These are phyloP conservation scores for Auriscalpium orientale DNA, from an alignment of 768 basidiomycete species.

Conservation along the genomic window DNA sequence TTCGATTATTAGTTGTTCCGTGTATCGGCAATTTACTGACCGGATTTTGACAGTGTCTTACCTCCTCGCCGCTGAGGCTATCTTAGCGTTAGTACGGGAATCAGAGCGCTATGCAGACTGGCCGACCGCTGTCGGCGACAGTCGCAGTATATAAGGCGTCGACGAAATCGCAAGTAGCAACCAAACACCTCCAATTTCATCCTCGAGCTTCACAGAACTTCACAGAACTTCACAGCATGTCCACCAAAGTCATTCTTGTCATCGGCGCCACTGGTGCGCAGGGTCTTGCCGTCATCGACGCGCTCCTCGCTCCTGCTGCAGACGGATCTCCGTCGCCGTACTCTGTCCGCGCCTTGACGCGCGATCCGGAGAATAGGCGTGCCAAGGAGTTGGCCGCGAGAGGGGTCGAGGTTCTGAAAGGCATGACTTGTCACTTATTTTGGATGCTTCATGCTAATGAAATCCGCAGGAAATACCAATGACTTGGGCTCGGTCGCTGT, in stretches of 20 bases:
- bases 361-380: background rate
- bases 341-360: background rate
- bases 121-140: too few relatives aligned
- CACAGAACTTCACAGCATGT: too few relatives aligned
- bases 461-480: background rate
- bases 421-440: background rate
- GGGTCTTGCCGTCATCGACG: background rate
- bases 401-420: background rate
- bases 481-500: slow-evolving; percentile 5
- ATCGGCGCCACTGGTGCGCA: background rate
- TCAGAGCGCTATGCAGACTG: too few relatives aligned
- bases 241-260: background rate
- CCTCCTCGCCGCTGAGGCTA: too few relatives aligned
- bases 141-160: too few relatives aligned
- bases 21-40: too few relatives aligned
- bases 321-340: background rate
- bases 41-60: too few relatives aligned
- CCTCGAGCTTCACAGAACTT: too few relatives aligned
- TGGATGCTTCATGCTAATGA: background rate
- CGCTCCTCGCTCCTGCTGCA: background rate
- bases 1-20: too few relatives aligned
- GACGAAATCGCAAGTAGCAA: too few relatives aligned
- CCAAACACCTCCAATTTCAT: too few relatives aligned
- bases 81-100: too few relatives aligned
- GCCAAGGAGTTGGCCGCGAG: background rate